Conservation (phyloP, 495 filamentous ascomycete genomes). For the Letharia lupina region DNA sequence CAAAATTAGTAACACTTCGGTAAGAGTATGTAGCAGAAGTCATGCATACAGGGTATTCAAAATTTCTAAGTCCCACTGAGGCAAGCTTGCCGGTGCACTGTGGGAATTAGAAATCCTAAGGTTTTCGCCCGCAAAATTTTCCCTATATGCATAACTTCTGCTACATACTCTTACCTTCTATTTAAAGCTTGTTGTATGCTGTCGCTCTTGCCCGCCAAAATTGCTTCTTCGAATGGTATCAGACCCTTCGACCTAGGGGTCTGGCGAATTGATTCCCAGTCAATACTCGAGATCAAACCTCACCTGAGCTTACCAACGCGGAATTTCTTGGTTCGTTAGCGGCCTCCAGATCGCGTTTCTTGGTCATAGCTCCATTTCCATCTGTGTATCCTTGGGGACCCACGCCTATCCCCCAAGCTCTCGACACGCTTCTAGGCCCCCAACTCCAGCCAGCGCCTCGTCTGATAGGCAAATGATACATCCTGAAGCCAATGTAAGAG, state of each 20-base stretch:
- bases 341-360: not conserved
- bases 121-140: no score
- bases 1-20: not conserved
- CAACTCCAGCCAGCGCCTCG: conserved; percentile 50
- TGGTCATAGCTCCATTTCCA: not conserved
- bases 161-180: no score
- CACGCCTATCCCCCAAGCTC: conserved; percentile 53
- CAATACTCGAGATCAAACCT: not conserved
- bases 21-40: no score
- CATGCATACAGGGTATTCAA: no score
- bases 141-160: no score
- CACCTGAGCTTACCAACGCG: not conserved
- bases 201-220: not conserved
- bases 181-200: not conserved
- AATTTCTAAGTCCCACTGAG: no score
- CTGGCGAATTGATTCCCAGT: not conserved
- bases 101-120: no score
- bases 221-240: not conserved
- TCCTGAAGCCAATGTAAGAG: conserved; percentile 50
- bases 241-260: not conserved
- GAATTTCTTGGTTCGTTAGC: not conserved
- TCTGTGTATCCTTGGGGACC: conserved; percentile 29
- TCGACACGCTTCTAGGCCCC: conserved; percentile 34
- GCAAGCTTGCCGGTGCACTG: no score
- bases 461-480: conserved; percentile 61